Conservation (phyloP, 164 flowering plant genomes). For the Echeveria elegans region DNA sequence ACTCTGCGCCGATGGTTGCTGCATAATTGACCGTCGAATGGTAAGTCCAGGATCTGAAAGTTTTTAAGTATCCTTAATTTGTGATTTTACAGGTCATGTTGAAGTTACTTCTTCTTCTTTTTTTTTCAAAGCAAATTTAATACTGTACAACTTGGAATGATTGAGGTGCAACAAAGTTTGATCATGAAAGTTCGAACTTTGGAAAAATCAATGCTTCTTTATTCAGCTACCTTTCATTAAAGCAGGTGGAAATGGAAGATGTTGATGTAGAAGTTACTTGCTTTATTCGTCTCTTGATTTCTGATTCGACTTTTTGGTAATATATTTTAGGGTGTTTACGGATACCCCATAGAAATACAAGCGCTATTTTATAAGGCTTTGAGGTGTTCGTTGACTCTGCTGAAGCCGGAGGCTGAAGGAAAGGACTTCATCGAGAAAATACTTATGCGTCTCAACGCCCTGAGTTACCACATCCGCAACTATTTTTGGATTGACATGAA, state of each 20-base stretch:
- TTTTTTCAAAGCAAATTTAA: too few relatives aligned
- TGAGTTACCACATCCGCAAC: conserved; percentile 17
- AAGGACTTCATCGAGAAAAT: conserved; percentile 15
- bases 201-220: neutral
- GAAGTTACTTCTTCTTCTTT: too few relatives aligned
- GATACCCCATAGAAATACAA: conserved; percentile 17
- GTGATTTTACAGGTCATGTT: too few relatives aligned
- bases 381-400: conserved; percentile 7
- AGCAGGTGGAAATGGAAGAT: too few relatives aligned
- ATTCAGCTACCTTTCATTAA: neutral
- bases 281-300: too few relatives aligned
- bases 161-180: neutral
- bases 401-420: conserved; percentile 13
- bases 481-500: conserved; percentile 19
- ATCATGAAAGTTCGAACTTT: neutral
- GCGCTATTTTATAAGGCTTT: conserved; percentile 15
- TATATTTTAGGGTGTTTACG: conserved; percentile 17
- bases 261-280: neutral
- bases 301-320: too few relatives aligned
- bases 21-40: conserved; percentile 85
- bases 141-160: neutral
- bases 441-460: conserved; percentile 13
- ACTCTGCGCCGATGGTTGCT: conserved; percentile 85
- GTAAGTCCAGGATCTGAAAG: conserved; percentile 24
- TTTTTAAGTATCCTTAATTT: neutral